phyloP scores from a whole-genome alignment of 1,284 basidiomycete species.

The Ceratobasidium theobromae region DNA sequence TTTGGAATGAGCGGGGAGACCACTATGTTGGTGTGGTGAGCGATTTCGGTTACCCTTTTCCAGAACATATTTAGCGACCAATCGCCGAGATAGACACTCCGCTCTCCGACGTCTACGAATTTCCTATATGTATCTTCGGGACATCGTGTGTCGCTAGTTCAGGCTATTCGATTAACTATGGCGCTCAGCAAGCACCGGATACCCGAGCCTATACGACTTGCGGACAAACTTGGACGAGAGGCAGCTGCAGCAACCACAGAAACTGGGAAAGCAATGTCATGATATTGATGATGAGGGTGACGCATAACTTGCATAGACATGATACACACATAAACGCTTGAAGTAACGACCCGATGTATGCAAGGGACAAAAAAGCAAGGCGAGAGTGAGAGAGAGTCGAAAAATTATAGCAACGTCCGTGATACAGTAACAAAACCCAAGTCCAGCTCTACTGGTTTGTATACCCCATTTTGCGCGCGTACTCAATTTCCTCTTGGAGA shows the following conservation, averaged over 20 bases:
- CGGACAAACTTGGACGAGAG: conserved; percentile 38
- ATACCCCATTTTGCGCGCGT: conserved; percentile 89
- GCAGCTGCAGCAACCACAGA: conserved; percentile 11
- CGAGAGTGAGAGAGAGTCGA: no score
- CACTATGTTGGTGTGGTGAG: conserved; percentile 38
- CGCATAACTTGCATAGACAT: conserved; percentile 23
- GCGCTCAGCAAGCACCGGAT: conserved; percentile 37
- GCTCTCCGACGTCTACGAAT: conserved; percentile 37
- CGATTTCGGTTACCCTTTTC: neutral
- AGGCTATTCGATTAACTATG: conserved; percentile 37
- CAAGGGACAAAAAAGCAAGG: no score
- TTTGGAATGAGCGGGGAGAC: conserved; percentile 29
- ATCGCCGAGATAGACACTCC: conserved; percentile 36
- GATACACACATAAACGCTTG: neutral
- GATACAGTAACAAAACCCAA: conserved; percentile 1
- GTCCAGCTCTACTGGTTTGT: conserved; percentile 39
- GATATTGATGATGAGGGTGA: conserved; percentile 14
- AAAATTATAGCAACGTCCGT: no score
- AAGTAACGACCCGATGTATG: conserved; percentile 2
- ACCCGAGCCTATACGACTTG: conserved; percentile 41
- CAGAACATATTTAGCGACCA: neutral
- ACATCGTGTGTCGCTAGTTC: conserved; percentile 39
- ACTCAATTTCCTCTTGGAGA: conserved; percentile 78
- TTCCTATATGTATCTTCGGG: conserved; percentile 41
- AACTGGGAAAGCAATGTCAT: neutral